phyloP scores from a whole-genome alignment of 192 early-diverging fungal species.

The Hyaloraphidium curvatum region DNA sequence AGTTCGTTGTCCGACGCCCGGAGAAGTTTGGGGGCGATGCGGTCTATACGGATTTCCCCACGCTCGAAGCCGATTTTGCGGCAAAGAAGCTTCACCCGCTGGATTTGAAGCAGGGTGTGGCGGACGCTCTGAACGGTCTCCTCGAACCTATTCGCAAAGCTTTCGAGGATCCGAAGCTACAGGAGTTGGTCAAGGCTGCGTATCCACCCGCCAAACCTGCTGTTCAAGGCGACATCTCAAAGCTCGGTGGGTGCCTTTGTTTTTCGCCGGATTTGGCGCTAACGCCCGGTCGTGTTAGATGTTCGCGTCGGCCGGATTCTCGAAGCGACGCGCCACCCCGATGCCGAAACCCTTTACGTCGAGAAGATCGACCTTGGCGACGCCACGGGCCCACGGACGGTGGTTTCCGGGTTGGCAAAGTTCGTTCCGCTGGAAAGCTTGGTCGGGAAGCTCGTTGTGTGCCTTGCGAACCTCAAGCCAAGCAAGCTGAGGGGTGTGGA shows the following conservation, averaged over 20 bases:
- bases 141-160: slow-evolving; percentile 68
- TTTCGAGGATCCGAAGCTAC: slow-evolving; percentile 41
- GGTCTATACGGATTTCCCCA: slow-evolving; percentile 43
- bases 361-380: slow-evolving; percentile 40
- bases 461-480: slow-evolving; percentile 43
- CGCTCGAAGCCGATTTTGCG: slow-evolving; percentile 66
- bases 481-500: slow-evolving; percentile 37
- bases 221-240: slow-evolving; percentile 10
- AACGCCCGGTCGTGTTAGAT: slow-evolving; percentile 21
- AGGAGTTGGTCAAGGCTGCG: slow-evolving; percentile 51
- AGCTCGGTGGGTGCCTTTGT: slow-evolving; percentile 6
- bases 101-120: slow-evolving; percentile 77
- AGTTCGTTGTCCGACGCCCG: slow-evolving; percentile 40
- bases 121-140: slow-evolving; percentile 62
- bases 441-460: slow-evolving; percentile 28
- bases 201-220: slow-evolving; percentile 40
- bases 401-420: slow-evolving; percentile 44
- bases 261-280: background rate
- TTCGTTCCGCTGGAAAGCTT: slow-evolving; percentile 33
- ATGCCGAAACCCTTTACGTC: slow-evolving; percentile 32
- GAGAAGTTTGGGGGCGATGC: slow-evolving; percentile 87
- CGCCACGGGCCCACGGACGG: slow-evolving; percentile 31
- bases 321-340: slow-evolving; percentile 22
- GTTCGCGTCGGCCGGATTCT: slow-evolving; percentile 42
- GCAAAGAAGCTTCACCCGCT: slow-evolving; percentile 79